Evolutionary conservation across 2,329 filamentous ascomycete species (phyloP).

Genomic region (Ilyonectria sp.): DNA sequence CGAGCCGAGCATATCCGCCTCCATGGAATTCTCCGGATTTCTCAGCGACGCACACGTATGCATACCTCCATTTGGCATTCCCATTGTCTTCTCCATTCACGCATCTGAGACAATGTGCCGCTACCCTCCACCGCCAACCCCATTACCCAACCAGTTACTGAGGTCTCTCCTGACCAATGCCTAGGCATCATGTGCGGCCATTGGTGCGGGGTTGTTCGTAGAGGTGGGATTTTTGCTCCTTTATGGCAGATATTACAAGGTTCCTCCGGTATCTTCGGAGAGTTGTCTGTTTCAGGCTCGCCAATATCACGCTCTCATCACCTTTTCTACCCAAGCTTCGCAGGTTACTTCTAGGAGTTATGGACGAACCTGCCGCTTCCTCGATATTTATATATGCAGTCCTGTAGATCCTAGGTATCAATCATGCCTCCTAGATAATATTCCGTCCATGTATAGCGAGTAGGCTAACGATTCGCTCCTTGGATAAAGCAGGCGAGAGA

Average conservation of each 20-base stretch:
- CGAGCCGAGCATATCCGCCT: not conserved
- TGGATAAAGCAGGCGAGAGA: not conserved
- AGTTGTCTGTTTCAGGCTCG: constrained; percentile 28
- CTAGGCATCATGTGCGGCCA: constrained; percentile 9
- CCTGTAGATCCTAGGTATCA: not conserved
- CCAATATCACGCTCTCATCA: not conserved
- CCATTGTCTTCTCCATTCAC: not conserved
- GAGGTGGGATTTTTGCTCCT: constrained; percentile 4
- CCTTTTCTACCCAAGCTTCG: not conserved
- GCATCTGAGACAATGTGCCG: not conserved
- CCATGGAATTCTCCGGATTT: constrained; percentile 9
- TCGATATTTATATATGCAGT: not conserved
- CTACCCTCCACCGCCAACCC: not conserved
- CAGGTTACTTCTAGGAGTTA: not conserved
- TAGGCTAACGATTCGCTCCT: not conserved
- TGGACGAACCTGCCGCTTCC: not conserved
- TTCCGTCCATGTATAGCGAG: not conserved
- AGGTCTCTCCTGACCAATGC: not conserved
- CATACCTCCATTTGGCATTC: not conserved
- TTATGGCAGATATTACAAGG: constrained; percentile 5
- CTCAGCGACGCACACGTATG: constrained; percentile 1
- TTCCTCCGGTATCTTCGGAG: constrained; percentile 14
- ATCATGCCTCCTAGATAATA: not conserved
- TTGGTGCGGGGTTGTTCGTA: constrained; percentile 16
- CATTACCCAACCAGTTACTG: not conserved